Evolutionary conservation across 192 early-diverging fungal species (phyloP), one percentile per base, ranked within the genome.

Genomic region (Gorgonomyces haynaldii): DNA sequence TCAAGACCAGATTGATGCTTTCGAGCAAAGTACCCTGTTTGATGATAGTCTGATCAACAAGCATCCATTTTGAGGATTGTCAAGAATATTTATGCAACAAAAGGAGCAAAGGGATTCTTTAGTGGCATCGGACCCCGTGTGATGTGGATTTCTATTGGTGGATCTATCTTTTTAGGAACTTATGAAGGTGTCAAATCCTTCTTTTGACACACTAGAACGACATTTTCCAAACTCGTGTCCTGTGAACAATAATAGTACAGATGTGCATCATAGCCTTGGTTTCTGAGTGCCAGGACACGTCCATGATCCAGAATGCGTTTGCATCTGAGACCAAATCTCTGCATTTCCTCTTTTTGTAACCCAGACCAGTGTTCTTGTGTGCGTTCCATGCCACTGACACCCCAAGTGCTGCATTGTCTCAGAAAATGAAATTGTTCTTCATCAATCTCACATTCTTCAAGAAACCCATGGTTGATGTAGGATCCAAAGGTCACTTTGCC

Each of bases 1-100:
- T 89, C 45, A 98, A 95, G 67, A 98, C 94, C 6, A 70, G 94
- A 20, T 76, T 94, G 13, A 98, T 98, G 94, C 69, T 98, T n/a
- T 88, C 88, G 4, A 66, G 71, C 21, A 76, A 82, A 61, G 77
- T 78, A 63, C 30, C 20, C 2, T 9, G n/a, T 16, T 12, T 31
- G 9, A 53, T 49, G 60, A 36, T 65, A 58, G 65, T 52, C n/a
- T 52, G 62, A 48, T 40, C 65, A 72, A 21, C 86, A 89, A 57
- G 68, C 68, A 15, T 82, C 82, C 4, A 83, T 91, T 27, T 53
- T 66, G 4, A 50, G 62, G 1, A 91, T 89, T 1, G 76, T 91
- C 58, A 55, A 63, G 6, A 70, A 76, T 19, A 92, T 98, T 48
- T 58, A 76, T 12, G 50, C 62, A 13, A 82, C 89, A 54, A 88